Evolutionary conservation across 495 filamentous ascomycete species (phyloP).

Genomic region (Trichoderma asperelloides): DNA sequence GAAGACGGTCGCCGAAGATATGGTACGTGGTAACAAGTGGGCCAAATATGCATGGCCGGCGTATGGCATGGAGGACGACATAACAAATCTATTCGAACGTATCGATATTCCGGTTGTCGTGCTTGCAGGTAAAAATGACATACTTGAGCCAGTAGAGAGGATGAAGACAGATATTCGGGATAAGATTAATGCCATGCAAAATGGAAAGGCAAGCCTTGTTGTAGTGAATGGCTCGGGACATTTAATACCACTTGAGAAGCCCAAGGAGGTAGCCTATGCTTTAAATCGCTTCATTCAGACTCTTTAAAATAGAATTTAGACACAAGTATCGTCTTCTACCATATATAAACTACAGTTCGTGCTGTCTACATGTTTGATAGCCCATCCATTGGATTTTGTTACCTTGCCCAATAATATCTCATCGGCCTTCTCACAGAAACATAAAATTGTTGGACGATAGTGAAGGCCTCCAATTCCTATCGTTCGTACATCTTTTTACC

Average conservation of each 20-base stretch:
- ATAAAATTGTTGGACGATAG: too few relatives aligned
- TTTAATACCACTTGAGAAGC: slow-evolving; percentile 17
- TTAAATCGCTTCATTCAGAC: too few relatives aligned
- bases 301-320: too few relatives aligned
- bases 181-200: slow-evolving; percentile 5
- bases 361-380: too few relatives aligned
- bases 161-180: slow-evolving; percentile 16
- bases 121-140: slow-evolving; percentile 27
- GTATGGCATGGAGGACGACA: slow-evolving; percentile 35
- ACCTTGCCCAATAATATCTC: too few relatives aligned
- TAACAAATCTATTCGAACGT: slow-evolving; percentile 16
- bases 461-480: too few relatives aligned
- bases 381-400: too few relatives aligned
- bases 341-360: too few relatives aligned
- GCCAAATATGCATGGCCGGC: slow-evolving; percentile 32
- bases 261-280: too few relatives aligned
- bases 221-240: slow-evolving; percentile 17
- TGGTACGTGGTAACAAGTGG: slow-evolving; percentile 21
- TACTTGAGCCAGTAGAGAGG: slow-evolving; percentile 21
- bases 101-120: slow-evolving; percentile 26
- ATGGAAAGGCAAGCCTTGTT: slow-evolving; percentile 11
- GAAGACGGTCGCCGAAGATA: slow-evolving; percentile 21
- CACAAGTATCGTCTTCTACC: too few relatives aligned
- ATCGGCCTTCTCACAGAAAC: too few relatives aligned
- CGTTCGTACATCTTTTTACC: too few relatives aligned